Conservation (phyloP, 1,284 basidiomycete species). For the Vanrija humicola region DNA sequence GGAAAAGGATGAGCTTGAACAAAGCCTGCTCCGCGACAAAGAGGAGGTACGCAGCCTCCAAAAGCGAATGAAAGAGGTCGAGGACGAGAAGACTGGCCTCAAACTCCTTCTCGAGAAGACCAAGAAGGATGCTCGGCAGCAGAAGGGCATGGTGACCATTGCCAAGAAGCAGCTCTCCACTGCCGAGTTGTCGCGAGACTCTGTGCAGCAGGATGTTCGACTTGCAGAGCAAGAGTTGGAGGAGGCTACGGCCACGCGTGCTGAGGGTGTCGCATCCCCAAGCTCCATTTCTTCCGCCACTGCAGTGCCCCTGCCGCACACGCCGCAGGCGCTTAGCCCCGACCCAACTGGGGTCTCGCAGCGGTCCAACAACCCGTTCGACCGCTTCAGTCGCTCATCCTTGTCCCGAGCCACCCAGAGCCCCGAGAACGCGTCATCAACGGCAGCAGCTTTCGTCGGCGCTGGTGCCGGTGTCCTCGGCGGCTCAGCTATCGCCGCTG, state of each 20-base stretch:
- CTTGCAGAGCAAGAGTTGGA: slow-evolving; percentile 55
- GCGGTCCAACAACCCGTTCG: slow-evolving; percentile 93
- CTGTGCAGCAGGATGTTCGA: slow-evolving; percentile 64
- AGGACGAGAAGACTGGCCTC: slow-evolving; percentile 66
- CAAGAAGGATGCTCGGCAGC: slow-evolving; percentile 91
- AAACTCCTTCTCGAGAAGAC: slow-evolving; percentile 79
- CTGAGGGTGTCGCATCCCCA: no score
- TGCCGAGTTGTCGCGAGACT: slow-evolving; percentile 72
- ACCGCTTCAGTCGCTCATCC: slow-evolving; percentile 51
- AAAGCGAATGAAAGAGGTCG: slow-evolving; percentile 76
- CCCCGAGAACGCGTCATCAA: slow-evolving; percentile 19
- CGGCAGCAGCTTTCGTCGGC: slow-evolving; percentile 22
- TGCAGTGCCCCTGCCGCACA: slow-evolving; percentile 62
- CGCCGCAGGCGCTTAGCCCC: slow-evolving; percentile 57
- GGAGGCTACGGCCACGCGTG: slow-evolving; percentile 45
- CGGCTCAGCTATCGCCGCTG: slow-evolving; percentile 2
- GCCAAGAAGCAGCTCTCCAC: slow-evolving; percentile 88
- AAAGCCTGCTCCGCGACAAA: slow-evolving; percentile 81
- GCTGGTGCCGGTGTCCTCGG: slow-evolving; percentile 25
- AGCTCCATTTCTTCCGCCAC: slow-evolving; percentile 56
- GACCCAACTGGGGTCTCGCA: slow-evolving; percentile 49
- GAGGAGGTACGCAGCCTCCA: slow-evolving; percentile 88
- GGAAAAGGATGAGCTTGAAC: slow-evolving; percentile 91
- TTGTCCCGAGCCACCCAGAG: slow-evolving; percentile 27
- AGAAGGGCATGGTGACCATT: slow-evolving; percentile 91